Base-by-base conservation (phyloP, 208 protist genomes). In the Kentomonas sorsogonicus region DNA sequence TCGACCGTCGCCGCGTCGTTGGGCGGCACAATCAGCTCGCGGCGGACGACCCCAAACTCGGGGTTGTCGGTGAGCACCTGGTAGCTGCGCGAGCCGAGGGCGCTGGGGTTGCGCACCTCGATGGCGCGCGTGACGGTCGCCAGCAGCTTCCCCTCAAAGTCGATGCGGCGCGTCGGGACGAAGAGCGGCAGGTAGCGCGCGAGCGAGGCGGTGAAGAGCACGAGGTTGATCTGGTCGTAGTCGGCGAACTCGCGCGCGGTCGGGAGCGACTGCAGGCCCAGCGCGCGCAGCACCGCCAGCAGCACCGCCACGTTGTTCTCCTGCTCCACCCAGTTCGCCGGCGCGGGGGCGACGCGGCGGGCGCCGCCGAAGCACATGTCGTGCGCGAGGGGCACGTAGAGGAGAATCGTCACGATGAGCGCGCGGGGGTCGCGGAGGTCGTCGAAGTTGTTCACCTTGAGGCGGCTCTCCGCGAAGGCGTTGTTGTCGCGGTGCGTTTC, bases 171-270 rank as follows among this genome's bases (percentile, higher is more conserved):
- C 34, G 69, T 55, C 11, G 82, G 72, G 15, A 48, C 51, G 27
- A 79, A 97, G 39, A 80, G 75, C 10, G 89, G 90, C 45, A 98
- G 69, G 57, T 74, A 79, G 16, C 74, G 47, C 56, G 86, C 94
- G 41, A 98, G 83, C 57, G 77, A 84, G 2, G 77, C 66, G 10
- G 70, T 53, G 33, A 97, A 78, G 33, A 98, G 70, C 50, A 93
- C 45, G 56, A 88, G 70, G 34, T 90, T 80, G 23, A 79, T 60
- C 26, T 62, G 63, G 15, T 54, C 70, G 45, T 73, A 70, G 13
- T 79, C 56, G 16, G 91, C 62, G 20, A 94, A 72, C 39, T 84
- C 89, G 13, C 57, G 31, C 9, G 68, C 57, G 5, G 66, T 75
- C 7, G 72, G 51, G 30, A 66, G 66, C 0, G 53, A 33, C 0